Evolutionary conservation across 805 yeast genomes (phyloP).

Genomic region (Cyberlindnera saturnus): DNA sequence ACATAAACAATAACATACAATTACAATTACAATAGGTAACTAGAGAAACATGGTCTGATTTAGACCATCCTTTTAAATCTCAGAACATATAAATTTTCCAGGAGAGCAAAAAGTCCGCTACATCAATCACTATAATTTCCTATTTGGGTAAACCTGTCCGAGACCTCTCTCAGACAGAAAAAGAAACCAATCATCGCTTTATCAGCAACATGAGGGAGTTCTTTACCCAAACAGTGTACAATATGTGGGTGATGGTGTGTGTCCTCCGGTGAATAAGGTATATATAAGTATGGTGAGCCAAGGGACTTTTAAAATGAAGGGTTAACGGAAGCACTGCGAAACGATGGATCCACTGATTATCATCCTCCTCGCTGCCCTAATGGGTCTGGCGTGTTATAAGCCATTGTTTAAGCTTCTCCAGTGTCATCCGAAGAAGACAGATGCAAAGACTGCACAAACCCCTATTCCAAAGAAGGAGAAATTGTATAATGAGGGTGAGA

Average conservation of each 20-base stretch:
- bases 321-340: background rate
- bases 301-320: no score
- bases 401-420: conserved; percentile 7
- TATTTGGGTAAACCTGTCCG: background rate
- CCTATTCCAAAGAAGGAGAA: conserved; percentile 7
- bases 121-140: background rate
- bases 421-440: background rate
- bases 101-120: background rate
- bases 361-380: conserved; percentile 4
- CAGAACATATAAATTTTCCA: background rate
- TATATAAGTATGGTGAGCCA: no score
- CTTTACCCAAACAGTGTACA: background rate
- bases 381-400: conserved; percentile 7
- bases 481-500: conserved; percentile 9
- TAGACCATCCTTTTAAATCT: background rate
- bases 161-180: no score
- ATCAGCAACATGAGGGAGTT: background rate
- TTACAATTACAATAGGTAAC: no score
- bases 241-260: no score
- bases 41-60: no score
- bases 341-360: conserved; percentile 11
- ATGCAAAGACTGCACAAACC: background rate
- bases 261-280: no score
- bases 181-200: background rate
- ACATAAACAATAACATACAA: no score